These are phyloP conservation scores for Polyrhizophydium stewartii DNA, from an alignment of 371 early-diverging fungal genomes.

Conservation along the genomic window DNA sequence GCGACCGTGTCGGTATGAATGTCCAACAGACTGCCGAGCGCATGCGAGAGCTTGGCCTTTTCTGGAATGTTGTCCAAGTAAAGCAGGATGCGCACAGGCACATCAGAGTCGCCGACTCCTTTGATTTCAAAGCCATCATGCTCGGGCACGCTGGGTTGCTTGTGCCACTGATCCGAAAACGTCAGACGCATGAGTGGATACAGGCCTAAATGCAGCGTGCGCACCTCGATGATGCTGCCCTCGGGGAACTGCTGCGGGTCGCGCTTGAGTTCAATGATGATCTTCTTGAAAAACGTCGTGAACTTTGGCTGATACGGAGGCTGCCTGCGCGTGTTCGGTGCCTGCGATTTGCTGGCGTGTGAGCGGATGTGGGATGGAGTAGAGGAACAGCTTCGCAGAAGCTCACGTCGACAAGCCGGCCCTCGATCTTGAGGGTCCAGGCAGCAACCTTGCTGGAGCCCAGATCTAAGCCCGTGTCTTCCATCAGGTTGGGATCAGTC, in stretches of 20 bases:
- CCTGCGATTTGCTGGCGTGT: constrained; percentile 24
- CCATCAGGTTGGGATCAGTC: too few relatives aligned
- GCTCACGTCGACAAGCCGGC: constrained; percentile 72
- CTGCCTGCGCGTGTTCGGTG: constrained; percentile 55
- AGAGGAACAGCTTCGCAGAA: neutral
- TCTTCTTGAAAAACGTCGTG: constrained; percentile 73
- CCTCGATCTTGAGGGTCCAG: constrained; percentile 93
- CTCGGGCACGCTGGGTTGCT: constrained; percentile 33
- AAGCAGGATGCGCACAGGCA: constrained; percentile 73
- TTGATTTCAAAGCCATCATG: constrained; percentile 92
- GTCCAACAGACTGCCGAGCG: constrained; percentile 66
- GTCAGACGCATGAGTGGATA: neutral
- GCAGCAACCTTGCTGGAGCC: constrained; percentile 14
- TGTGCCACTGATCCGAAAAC: constrained; percentile 11
- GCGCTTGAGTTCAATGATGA: constrained; percentile 79
- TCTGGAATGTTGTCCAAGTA: constrained; percentile 72
- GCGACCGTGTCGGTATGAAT: constrained; percentile 69
- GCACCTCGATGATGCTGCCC: constrained; percentile 63
- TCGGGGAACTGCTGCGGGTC: constrained; percentile 58
- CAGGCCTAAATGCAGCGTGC: neutral
- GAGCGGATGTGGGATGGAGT: neutral
- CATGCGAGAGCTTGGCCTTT: constrained; percentile 72
- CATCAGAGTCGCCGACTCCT: constrained; percentile 77
- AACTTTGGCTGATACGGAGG: constrained; percentile 68
- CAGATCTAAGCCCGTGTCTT: too few relatives aligned